Evolutionary conservation across 257 asterid species (phyloP).

Genomic region (Nicotiana attenuata): DNA sequence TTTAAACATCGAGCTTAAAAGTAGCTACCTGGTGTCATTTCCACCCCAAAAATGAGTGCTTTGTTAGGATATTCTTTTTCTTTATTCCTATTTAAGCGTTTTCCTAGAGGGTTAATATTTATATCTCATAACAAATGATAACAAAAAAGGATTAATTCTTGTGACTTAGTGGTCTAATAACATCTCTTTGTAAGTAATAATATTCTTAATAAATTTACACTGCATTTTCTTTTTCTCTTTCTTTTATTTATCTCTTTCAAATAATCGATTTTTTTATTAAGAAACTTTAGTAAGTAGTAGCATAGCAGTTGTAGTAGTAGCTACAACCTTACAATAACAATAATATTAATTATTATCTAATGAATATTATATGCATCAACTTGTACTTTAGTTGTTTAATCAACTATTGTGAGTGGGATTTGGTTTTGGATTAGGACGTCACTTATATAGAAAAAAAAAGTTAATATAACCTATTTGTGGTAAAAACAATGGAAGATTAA

Average conservation of each 20-base stretch:
- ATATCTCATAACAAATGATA: background rate
- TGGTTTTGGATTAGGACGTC: conserved; percentile 29
- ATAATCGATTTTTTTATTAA: too few species aligned
- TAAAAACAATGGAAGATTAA: background rate
- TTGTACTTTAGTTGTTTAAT: background rate
- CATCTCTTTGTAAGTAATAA: background rate
- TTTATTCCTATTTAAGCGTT: background rate
- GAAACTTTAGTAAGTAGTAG: background rate
- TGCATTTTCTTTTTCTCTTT: background rate
- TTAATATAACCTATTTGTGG: conserved; percentile 12
- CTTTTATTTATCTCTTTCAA: background rate
- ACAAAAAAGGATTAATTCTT: background rate
- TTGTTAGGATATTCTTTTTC: background rate
- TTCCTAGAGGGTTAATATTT: too few species aligned
- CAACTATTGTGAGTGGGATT: conserved; percentile 38
- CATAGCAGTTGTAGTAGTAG: background rate
- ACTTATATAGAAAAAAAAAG: background rate
- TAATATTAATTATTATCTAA: background rate
- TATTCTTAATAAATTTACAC: background rate
- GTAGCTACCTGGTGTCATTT: too few species aligned
- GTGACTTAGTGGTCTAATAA: background rate
- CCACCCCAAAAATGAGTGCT: background rate
- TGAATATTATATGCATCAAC: background rate
- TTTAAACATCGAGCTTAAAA: too few species aligned
- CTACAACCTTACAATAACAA: background rate